These are phyloP conservation scores for Thymus mandschuricus DNA, from an alignment of 257 asterid genomes.

Conservation along the genomic window DNA sequence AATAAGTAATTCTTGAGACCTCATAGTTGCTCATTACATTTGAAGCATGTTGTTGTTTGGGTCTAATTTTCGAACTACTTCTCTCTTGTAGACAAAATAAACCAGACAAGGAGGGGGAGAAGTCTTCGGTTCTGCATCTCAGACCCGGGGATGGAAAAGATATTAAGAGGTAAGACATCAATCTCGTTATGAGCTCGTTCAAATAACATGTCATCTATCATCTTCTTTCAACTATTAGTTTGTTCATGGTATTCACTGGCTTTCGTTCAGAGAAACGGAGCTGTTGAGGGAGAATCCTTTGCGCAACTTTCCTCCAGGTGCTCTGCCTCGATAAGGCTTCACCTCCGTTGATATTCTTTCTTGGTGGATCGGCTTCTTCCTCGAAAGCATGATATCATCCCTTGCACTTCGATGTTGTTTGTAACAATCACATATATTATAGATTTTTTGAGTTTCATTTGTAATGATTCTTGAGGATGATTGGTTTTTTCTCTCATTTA, in stretches of 20 bases:
- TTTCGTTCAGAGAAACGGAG: constrained; percentile 73
- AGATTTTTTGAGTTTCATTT: neutral
- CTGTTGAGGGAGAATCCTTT: constrained; percentile 83
- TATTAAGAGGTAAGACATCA: constrained; percentile 67
- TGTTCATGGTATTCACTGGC: constrained; percentile 12
- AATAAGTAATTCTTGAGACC: constrained; percentile 48
- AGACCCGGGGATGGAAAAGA: constrained; percentile 72
- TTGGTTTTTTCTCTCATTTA: neutral
- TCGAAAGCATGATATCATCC: constrained; percentile 44
- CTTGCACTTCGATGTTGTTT: neutral
- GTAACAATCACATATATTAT: neutral
- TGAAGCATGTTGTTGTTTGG: neutral
- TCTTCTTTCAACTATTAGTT: neutral
- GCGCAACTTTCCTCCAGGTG: constrained; percentile 74
- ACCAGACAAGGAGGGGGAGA: constrained; percentile 49
- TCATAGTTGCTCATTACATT: neutral
- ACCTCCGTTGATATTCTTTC: neutral
- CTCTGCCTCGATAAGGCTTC: constrained; percentile 65
- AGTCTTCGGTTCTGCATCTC: constrained; percentile 65
- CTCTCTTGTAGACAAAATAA: constrained; percentile 47
- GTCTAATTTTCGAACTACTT: constrained; percentile 3
- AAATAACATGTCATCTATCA: neutral
- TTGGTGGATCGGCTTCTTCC: constrained; percentile 44
- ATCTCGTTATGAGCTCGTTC: constrained; percentile 1
- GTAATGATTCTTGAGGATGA: neutral